Conservation (phyloP, 331 rosid genomes). For the Quercus tomentella region DNA sequence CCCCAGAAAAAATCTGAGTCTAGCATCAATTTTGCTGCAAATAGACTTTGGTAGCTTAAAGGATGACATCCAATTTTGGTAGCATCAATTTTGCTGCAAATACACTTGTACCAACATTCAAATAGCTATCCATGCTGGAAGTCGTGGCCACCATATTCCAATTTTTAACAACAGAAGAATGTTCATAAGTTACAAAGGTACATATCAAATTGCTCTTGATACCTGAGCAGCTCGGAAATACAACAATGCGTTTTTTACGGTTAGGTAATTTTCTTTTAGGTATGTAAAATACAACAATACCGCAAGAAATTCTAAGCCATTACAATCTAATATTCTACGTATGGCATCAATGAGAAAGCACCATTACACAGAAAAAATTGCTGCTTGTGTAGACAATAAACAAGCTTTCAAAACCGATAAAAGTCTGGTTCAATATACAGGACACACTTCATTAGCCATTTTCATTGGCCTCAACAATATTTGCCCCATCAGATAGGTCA, state of each 20-base stretch:
- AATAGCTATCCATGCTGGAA: too few species aligned
- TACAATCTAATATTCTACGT: not conserved
- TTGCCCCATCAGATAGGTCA: not conserved
- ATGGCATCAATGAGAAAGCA: not conserved
- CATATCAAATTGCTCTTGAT: too few species aligned
- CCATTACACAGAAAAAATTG: constrained; percentile 8
- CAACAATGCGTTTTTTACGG: not conserved
- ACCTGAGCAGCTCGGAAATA: not conserved
- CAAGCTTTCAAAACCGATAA: constrained; percentile 5
- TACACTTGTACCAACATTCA: too few species aligned
- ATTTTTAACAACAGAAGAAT: not conserved
- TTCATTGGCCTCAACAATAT: not conserved
- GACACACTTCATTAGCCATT: not conserved
- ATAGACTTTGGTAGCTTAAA: too few species aligned
- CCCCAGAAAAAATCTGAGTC: too few species aligned
- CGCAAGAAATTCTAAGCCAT: not conserved
- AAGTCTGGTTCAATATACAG: not conserved
- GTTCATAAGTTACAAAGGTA: not conserved
- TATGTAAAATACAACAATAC: not conserved
- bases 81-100: too few species aligned
- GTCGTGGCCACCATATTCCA: too few species aligned
- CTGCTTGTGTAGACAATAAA: not conserved
- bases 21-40: too few species aligned
- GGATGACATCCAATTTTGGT: too few species aligned
- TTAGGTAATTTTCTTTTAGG: not conserved